These are phyloP conservation scores for Fusarium sp. DNA, from an alignment of 2,329 filamentous ascomycete genomes.

Conservation along the genomic window DNA sequence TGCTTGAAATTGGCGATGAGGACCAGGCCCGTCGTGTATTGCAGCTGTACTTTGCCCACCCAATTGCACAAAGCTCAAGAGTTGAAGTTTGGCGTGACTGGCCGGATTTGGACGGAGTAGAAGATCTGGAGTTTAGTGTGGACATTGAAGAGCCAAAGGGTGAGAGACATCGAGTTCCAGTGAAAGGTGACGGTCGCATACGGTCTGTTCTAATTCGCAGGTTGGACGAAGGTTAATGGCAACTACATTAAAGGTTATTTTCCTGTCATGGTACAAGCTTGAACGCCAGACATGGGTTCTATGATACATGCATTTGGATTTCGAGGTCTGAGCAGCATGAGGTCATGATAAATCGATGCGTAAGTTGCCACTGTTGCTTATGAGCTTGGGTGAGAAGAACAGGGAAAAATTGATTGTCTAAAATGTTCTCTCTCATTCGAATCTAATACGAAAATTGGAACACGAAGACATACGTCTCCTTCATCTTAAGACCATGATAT, in stretches of 20 bases:
- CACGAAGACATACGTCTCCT: neutral
- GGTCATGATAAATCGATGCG: constrained; percentile 9
- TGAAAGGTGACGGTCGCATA: constrained; percentile 62
- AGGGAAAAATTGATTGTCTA: neutral
- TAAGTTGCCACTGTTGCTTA: constrained; percentile 15
- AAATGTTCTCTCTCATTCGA: neutral
- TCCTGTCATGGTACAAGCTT: neutral
- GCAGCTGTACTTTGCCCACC: constrained; percentile 56
- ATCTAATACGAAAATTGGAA: neutral
- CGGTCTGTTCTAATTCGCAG: constrained; percentile 56
- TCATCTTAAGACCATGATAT: neutral
- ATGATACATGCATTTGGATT: constrained; percentile 17
- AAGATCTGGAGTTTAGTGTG: constrained; percentile 46
- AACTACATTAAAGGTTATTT: neutral
- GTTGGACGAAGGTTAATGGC: neutral
- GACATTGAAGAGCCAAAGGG: constrained; percentile 36
- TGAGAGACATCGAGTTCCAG: constrained; percentile 47
- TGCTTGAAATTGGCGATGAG: constrained; percentile 79
- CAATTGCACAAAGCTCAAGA: constrained; percentile 47
- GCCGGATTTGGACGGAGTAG: constrained; percentile 58
- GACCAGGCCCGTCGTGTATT: constrained; percentile 75
- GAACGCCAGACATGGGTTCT: constrained; percentile 3
- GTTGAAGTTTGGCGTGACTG: constrained; percentile 81
- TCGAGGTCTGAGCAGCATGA: neutral
- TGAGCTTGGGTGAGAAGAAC: neutral